A percentile compares a stretch with the other conserved stretches of the same genome.
Evolutionary conservation across 805 yeast species (phyloP).

Genomic region (Komagataella populi): DNA sequence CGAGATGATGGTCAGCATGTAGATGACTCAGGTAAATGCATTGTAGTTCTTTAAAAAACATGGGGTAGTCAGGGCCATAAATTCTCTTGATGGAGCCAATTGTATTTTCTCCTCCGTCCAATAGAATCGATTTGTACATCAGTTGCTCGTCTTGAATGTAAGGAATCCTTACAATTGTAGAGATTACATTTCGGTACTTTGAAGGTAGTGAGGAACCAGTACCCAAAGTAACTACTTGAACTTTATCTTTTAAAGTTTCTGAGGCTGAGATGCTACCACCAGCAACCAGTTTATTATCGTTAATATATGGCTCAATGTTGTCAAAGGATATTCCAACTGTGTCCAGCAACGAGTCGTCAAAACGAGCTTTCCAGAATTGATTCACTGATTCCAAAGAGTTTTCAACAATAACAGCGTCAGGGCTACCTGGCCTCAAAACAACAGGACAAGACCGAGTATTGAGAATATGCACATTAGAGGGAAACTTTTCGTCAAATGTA

Average conservation of each 20-base stretch:
- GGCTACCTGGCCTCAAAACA: neutral
- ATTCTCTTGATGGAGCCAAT: constrained; percentile 56
- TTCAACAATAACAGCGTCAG: neutral
- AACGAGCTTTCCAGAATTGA: neutral
- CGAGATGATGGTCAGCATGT: constrained; percentile 96
- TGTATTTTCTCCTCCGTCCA: constrained; percentile 97
- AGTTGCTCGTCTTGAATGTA: constrained; percentile 9
- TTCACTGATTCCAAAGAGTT: neutral
- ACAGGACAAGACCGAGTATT: neutral
- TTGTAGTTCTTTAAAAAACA: constrained; percentile 45
- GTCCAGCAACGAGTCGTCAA: neutral
- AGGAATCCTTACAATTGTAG: constrained; percentile 68
- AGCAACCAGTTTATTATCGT: neutral
- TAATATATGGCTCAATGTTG: neutral
- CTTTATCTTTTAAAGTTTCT: constrained; percentile 28
- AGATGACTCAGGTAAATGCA: constrained; percentile 72
- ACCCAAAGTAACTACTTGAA: constrained; percentile 68
- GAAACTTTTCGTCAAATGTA: neutral
- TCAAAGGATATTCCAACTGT: neutral
- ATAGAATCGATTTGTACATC: constrained; percentile 21
- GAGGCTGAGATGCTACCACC: neutral
- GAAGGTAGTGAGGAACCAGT: constrained; percentile 92
- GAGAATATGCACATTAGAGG: neutral
- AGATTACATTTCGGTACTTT: constrained; percentile 70
- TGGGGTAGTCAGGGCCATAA: constrained; percentile 21